Evolutionary conservation across 257 asterid species (phyloP).

Genomic region (Solanum chiquidenum): DNA sequence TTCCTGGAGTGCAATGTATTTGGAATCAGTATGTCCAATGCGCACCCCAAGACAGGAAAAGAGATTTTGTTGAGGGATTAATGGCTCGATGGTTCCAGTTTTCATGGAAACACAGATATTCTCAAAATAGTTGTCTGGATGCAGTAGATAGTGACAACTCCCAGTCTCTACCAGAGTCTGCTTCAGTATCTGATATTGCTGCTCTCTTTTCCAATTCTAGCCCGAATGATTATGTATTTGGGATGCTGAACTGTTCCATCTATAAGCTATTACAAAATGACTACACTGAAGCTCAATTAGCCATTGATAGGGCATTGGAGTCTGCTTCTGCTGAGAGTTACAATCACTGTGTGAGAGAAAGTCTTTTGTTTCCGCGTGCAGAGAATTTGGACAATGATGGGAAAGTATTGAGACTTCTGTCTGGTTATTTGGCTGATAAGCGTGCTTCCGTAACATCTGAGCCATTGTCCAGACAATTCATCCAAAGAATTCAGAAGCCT

Average conservation of each 20-base stretch:
- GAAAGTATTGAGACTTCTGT: slow-evolving; percentile 7
- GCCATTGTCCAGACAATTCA: slow-evolving; percentile 25
- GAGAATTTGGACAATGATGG: slow-evolving; percentile 2
- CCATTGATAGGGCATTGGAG: slow-evolving; percentile 24
- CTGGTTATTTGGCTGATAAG: slow-evolving; percentile 18
- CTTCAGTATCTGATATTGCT: slow-evolving; percentile 14
- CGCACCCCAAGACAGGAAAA: slow-evolving; percentile 14
- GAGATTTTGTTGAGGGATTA: slow-evolving; percentile 21
- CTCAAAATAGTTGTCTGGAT: neutral
- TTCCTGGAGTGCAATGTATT: slow-evolving; percentile 35
- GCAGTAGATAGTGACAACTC: neutral
- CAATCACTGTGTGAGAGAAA: slow-evolving; percentile 32
- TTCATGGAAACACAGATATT: slow-evolving; percentile 5
- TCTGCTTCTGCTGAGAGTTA: slow-evolving; percentile 25
- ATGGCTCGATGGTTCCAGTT: slow-evolving; percentile 28
- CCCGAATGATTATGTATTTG: slow-evolving; percentile 23
- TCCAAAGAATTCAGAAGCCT: slow-evolving; percentile 27
- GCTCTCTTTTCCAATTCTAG: slow-evolving; percentile 10
- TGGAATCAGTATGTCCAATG: slow-evolving; percentile 38
- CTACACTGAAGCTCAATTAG: slow-evolving; percentile 13
- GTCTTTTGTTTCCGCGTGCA: slow-evolving; percentile 11
- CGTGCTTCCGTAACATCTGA: slow-evolving; percentile 11
- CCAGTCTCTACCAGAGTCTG: neutral
- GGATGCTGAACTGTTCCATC: slow-evolving; percentile 32
- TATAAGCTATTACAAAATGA: slow-evolving; percentile 25